phyloP scores from a whole-genome alignment of 2,329 filamentous ascomycete genomes.

The Tricladium varicosporioides region DNA sequence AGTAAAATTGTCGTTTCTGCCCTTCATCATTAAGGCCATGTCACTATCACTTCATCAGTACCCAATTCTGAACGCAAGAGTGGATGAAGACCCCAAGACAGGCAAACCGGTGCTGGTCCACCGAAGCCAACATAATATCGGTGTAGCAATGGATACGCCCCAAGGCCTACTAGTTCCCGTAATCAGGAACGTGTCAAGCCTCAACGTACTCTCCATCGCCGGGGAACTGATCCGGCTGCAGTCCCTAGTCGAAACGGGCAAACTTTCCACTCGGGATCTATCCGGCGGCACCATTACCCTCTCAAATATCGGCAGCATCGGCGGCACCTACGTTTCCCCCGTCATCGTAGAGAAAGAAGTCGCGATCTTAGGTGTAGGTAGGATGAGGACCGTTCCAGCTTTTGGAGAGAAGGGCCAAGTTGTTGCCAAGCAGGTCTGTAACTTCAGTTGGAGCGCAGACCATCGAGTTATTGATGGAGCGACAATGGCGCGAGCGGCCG shows the following conservation, averaged over 20 bases:
- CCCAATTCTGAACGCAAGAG: conserved; percentile 82
- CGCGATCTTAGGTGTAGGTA: conserved; percentile 85
- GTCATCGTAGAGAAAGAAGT: conserved; percentile 90
- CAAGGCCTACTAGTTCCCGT: conserved; percentile 87
- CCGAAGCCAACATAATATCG: conserved; percentile 88
- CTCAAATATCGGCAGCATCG: conserved; percentile 94
- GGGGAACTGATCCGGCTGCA: conserved; percentile 74
- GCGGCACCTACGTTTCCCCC: conserved; percentile 86
- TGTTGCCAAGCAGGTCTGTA: conserved; percentile 74
- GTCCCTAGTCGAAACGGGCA: conserved; percentile 68
- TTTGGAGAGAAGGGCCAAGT: conserved; percentile 60
- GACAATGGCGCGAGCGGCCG: conserved; percentile 87
- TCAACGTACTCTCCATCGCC: conserved; percentile 77
- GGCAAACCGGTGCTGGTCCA: conserved; percentile 72
- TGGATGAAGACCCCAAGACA: conserved; percentile 58
- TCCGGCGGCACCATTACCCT: conserved; percentile 89
- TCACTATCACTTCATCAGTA: conserved; percentile 80
- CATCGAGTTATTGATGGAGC: conserved; percentile 93
- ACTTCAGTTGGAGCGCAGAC: conserved; percentile 96
- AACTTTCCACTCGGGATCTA: conserved; percentile 72
- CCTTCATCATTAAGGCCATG: conserved; percentile 94
- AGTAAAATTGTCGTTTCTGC: conserved; percentile 80
- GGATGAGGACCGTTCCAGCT: conserved; percentile 75
- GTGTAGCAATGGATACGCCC: conserved; percentile 92
- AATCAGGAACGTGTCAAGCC: conserved; percentile 75